Evolutionary conservation across 148 eudicot species (phyloP).

Genomic region (Euryodendron excelsum): DNA sequence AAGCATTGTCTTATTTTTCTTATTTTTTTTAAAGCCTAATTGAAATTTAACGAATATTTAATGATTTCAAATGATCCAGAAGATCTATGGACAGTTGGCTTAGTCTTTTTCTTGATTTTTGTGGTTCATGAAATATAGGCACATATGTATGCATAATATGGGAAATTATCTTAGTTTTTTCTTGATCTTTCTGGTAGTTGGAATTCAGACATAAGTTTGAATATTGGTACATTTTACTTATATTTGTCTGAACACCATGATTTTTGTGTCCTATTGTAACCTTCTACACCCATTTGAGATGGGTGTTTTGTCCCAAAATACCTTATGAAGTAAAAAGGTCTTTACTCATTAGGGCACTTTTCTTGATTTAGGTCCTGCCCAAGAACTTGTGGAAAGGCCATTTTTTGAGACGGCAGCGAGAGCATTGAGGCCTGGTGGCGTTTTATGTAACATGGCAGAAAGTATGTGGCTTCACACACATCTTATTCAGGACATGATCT

Average conservation of each 20-base stretch:
- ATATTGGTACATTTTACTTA: neutral
- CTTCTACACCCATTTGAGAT: neutral
- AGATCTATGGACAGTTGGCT: neutral
- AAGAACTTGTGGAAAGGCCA: conserved; percentile 88
- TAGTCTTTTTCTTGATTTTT: neutral
- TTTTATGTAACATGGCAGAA: conserved; percentile 97
- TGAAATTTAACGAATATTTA: neutral
- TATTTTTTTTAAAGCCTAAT: neutral
- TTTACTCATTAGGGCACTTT: conserved; percentile 7
- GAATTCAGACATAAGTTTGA: neutral
- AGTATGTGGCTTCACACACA: conserved; percentile 99
- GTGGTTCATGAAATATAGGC: neutral
- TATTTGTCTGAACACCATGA: neutral
- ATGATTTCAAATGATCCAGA: neutral
- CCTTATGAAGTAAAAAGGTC: neutral
- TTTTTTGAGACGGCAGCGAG: conserved; percentile 83
- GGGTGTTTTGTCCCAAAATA: neutral
- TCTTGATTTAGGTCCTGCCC: conserved; percentile 73
- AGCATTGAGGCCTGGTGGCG: conserved; percentile 97
- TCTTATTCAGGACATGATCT: conserved; percentile 82
- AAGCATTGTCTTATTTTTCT: neutral
- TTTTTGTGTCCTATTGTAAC: neutral
- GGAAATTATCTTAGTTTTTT: neutral
- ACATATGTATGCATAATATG: neutral
- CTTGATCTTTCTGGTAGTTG: neutral